Base-by-base conservation (phyloP, 2,329 filamentous ascomycete genomes). In the Trichoderma simmonsii region DNA sequence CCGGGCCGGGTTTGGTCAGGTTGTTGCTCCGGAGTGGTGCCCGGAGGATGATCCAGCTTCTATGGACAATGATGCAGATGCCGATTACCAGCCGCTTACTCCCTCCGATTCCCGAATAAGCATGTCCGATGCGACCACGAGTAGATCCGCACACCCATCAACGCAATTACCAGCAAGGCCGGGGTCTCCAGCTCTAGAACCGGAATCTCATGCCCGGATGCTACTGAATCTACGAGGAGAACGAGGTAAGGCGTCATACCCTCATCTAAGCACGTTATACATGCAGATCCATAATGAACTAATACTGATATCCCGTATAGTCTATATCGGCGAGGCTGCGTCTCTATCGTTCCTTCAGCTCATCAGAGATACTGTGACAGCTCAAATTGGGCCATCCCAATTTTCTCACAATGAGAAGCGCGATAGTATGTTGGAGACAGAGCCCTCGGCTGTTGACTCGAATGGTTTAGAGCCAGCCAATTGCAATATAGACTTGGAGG, bases 281-380 rank as follows among this genome's bases (percentile, higher is more conserved):
- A n/a, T 28, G 26, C 9, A 30, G 21, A 14, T 3, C 0, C 6
- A 8, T 11, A 1, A 15, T 26, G 11, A 34, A 18, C 66, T 69
- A 61, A 69, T 15, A 24, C 4, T 5, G 11, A 4, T 14, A 36
- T n/a, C 24, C 3, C 43, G 9, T 21, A 14, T 56, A 86, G 83
- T 87, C 0, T 87, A 84, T 64, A 81, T 86, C 62, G 83, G 85
- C n/a, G 80, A 83, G n/a, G 84, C 83, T 11, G 85, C 85, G 1
- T 84, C 86, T 0, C 78, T 90, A 15, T 89, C 87, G 0, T 89
- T 89, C 71, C 78, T 89, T 1, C 86, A 89, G 71, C 82, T 88
- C 43, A 80, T 88, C 15, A 82, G 86, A 15, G 81, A 85, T 14
- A 82, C 81, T 3, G 76, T 85, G 73, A 83, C 83, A 11, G 83